Conservation (phyloP, 164 flowering plant species). For the Echeveria elegans region DNA sequence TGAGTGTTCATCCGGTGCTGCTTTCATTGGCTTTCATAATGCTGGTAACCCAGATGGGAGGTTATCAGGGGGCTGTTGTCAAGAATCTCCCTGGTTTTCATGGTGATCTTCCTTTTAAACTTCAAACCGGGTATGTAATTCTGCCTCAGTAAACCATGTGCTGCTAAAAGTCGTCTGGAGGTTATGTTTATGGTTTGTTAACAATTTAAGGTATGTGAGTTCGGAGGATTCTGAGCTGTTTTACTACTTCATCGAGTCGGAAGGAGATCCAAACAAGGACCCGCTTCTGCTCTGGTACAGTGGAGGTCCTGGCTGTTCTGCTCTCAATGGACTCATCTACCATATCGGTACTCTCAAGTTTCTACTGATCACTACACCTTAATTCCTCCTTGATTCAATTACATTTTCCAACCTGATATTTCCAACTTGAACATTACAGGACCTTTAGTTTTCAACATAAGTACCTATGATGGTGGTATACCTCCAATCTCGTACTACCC, state of each 20-base stretch:
- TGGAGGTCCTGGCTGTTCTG: slow-evolving; percentile 41
- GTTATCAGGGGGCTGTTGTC: not conserved
- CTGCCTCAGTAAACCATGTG: not conserved
- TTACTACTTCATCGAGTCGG: slow-evolving; percentile 31
- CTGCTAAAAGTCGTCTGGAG: not conserved
- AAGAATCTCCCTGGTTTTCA: not conserved
- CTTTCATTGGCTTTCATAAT: not conserved
- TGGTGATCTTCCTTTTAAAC: not conserved
- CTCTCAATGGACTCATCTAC: slow-evolving; percentile 16
- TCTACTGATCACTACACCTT: too few relatives aligned
- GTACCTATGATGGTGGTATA: slow-evolving; percentile 17
- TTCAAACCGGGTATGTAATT: not conserved
- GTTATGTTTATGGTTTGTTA: not conserved
- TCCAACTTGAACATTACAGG: slow-evolving; percentile 15
- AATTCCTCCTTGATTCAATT: not conserved
- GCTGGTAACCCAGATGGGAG: not conserved
- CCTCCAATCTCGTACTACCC: slow-evolving; percentile 21
- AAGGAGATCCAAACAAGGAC: slow-evolving; percentile 23
- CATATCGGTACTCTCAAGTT: slow-evolving; percentile 28
- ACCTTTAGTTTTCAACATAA: slow-evolving; percentile 20
- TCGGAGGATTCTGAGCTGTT: slow-evolving; percentile 19
- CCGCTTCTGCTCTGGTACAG: slow-evolving; percentile 29
- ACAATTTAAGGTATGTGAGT: slow-evolving; percentile 13
- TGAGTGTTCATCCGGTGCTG: not conserved
- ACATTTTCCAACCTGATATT: not conserved